Evolutionary conservation across 495 filamentous ascomycete genomes (phyloP).

Genomic region (Hypoxylon subgilvum): DNA sequence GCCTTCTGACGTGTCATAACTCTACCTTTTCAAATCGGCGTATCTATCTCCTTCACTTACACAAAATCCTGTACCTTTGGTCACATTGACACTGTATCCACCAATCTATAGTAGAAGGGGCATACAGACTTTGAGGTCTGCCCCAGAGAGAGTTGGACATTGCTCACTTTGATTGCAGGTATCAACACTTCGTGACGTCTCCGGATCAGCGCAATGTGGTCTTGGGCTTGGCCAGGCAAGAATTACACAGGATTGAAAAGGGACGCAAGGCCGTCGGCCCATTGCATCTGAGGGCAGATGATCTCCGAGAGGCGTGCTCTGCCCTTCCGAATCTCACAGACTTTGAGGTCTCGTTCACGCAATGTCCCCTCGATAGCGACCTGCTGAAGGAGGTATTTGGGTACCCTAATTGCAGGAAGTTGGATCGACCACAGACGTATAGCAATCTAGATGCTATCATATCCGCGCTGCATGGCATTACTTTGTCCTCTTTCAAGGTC

Average conservation of each 20-base stretch:
- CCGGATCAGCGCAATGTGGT: slow-evolving; percentile 46
- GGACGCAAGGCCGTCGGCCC: slow-evolving; percentile 43
- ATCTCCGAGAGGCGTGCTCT: slow-evolving; percentile 51
- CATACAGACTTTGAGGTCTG: slow-evolving; percentile 8
- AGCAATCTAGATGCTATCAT: slow-evolving; percentile 54
- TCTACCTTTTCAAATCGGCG: background rate
- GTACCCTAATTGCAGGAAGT: slow-evolving; percentile 50
- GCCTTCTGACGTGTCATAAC: background rate
- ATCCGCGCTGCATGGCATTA: slow-evolving; percentile 48
- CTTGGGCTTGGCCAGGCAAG: slow-evolving; percentile 46
- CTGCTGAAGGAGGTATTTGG: slow-evolving; percentile 48
- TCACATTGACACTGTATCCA: no score
- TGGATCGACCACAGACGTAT: slow-evolving; percentile 48
- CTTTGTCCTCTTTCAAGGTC: slow-evolving; percentile 48
- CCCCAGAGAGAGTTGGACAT: background rate
- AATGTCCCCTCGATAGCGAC: slow-evolving; percentile 48
- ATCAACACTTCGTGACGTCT: slow-evolving; percentile 51
- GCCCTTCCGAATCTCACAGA: slow-evolving; percentile 51
- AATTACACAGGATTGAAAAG: slow-evolving; percentile 49
- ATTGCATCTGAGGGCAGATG: slow-evolving; percentile 47
- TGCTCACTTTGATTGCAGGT: slow-evolving; percentile 31
- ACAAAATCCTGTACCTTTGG: slow-evolving; percentile 2
- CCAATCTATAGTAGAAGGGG: no score
- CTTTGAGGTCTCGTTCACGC: slow-evolving; percentile 52
- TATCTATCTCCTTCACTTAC: background rate